phyloP scores from a whole-genome alignment of 2,329 filamentous ascomycete genomes.

The Fragosphaeria purpurea region DNA sequence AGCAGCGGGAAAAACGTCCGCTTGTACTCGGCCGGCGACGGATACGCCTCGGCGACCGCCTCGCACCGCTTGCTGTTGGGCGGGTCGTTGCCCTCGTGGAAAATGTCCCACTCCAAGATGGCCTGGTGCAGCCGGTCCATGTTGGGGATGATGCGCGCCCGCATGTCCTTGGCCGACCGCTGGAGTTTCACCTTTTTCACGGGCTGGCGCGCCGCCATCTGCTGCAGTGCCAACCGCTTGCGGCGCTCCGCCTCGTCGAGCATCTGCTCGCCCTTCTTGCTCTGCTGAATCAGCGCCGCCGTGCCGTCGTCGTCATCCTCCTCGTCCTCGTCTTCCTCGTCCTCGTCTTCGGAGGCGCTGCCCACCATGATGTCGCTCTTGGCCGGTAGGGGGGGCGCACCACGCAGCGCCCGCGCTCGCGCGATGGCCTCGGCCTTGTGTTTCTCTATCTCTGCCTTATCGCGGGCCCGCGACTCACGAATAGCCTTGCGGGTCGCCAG shows the following conservation, averaged over 20 bases:
- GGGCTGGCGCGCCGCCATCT: conserved; percentile 45
- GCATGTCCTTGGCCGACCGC: conserved; percentile 84
- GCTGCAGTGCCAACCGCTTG: conserved; percentile 43
- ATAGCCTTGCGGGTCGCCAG: conserved; percentile 43
- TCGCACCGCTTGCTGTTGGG: conserved; percentile 65
- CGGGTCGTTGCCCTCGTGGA: conserved; percentile 77
- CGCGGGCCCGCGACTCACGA: conserved; percentile 62
- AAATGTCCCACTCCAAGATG: conserved; percentile 91
- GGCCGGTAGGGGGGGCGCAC: conserved; percentile 44
- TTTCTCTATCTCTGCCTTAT: conserved; percentile 63
- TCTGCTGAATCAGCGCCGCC: conserved; percentile 37
- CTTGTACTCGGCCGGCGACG: conserved; percentile 69
- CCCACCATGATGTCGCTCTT: conserved; percentile 88
- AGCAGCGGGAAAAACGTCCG: conserved; percentile 83
- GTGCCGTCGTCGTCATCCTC: conserved; percentile 52
- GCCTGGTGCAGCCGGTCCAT: conserved; percentile 75
- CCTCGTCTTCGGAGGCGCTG: conserved; percentile 61
- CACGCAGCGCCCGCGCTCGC: conserved; percentile 51
- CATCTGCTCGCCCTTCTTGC: conserved; percentile 36
- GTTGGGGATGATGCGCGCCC: conserved; percentile 81
- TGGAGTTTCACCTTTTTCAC: conserved; percentile 75
- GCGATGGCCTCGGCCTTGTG: conserved; percentile 64
- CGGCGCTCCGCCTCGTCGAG: conserved; percentile 38
- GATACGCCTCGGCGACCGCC: conserved; percentile 68
- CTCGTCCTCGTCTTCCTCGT: conserved; percentile 57